Base-by-base conservation (phyloP, 1,284 basidiomycete genomes). In the Schizophyllum amplum region DNA sequence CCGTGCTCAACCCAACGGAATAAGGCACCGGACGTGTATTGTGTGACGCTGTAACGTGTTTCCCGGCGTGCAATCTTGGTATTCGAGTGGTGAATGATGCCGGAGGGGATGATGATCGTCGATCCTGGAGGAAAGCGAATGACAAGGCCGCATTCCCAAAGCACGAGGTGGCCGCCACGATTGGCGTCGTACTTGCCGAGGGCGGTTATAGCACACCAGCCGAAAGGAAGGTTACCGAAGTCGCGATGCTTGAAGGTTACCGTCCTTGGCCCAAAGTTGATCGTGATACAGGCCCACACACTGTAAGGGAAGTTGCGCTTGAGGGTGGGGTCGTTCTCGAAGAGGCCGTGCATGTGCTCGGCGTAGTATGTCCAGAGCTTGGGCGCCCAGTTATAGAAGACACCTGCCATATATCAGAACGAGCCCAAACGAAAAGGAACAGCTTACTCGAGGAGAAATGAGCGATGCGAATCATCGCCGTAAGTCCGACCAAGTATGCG, bases 81-180 rank as follows among this genome's bases (percentile, higher is more conserved):
- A 52, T 65, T 65, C 17, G 52, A 55, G 55, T 65, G 61, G 9
- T 47, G 53, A 5, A 64, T 13, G 11, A 47, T 56, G 3, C 57
- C 61, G 4, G 60, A 64, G 17, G 60, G 61, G 24, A 65, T 58
- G 4, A 63, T 53, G 15, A 60, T 57, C 21, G 59, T n/a, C n/a
- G n/a, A n/a, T n/a, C n/a, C n/a, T n/a, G n/a, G n/a, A n/a, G n/a
- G n/a, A n/a, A n/a, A n/a, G 51, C 4, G 57, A 1, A 63, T 33
- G 4, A 62, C 22, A 2, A 61, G 25, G n/a, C 56, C 51, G 7
- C 59, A 52, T 17, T 61, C 56, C 42, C 47, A 57, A 6, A 64
- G 46, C 3, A 62, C 51, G 4, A 63, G 22, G 46, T 60, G 60
- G 22, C 59, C 62, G 5, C 61, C 55, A 20, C 52, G 55, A n/a